A percentile compares a stretch with the other conserved stretches of the same genome.
phyloP scores from a whole-genome alignment of 2,329 filamentous ascomycete species.

The Mycosphaerella sp. region DNA sequence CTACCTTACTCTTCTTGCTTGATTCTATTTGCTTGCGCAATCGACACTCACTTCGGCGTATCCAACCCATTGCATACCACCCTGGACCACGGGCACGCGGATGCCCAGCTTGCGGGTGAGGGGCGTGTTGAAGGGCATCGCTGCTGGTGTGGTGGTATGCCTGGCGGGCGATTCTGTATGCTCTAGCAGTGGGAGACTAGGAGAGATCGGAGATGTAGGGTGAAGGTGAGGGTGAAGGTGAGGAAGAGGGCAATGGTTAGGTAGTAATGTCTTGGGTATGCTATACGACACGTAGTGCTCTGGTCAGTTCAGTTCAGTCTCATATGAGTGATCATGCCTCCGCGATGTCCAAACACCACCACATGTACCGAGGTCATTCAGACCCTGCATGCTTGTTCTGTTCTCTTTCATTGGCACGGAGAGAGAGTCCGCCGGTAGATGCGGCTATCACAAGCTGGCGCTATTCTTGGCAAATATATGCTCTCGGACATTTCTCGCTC shows the following conservation, averaged over 20 bases:
- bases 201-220: too few species aligned
- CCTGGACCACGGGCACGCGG: constrained; percentile 69
- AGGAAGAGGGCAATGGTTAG: too few species aligned
- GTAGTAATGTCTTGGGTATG: too few species aligned
- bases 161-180: too few species aligned
- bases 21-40: too few species aligned
- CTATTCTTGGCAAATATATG: background rate
- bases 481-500: background rate
- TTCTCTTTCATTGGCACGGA: background rate
- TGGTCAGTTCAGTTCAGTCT: too few species aligned
- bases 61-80: constrained; percentile 82
- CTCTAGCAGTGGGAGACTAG: too few species aligned
- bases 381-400: background rate
- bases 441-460: background rate
- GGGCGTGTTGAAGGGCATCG: background rate
- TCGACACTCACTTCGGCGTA: constrained; percentile 59
- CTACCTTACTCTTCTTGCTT: too few species aligned
- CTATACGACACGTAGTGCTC: too few species aligned
- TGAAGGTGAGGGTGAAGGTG: too few species aligned
- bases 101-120: background rate
- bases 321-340: background rate
- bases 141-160: background rate
- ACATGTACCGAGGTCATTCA: background rate
- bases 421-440: background rate
- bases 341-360: background rate